These are phyloP conservation scores for Corymbia citriodora DNA, from an alignment of 441 rosid species.

Conservation along the genomic window DNA sequence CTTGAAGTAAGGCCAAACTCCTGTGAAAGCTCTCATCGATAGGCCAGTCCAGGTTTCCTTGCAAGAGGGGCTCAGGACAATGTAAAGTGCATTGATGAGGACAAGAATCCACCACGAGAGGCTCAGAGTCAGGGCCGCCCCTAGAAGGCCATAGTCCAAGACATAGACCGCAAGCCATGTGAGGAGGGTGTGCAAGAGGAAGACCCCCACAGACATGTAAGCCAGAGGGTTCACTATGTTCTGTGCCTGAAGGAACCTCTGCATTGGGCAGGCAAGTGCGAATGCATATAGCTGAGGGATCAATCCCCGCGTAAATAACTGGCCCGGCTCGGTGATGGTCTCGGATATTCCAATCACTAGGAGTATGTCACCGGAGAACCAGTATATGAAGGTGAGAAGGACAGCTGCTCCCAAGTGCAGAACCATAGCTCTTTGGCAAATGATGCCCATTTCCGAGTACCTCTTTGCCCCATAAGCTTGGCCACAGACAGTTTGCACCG, in stretches of 20 bases:
- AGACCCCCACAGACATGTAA: conserved; percentile 66
- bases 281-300: conserved; percentile 87
- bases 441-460: conserved; percentile 75
- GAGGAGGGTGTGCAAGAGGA: conserved; percentile 58
- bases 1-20: conserved; percentile 91
- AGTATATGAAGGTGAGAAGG: conserved; percentile 61
- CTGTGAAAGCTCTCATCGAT: conserved; percentile 52
- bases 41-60: conserved; percentile 84
- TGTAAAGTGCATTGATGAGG: conserved; percentile 40
- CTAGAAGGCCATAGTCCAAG: conserved; percentile 54
- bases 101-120: conserved; percentile 88
- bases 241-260: conserved; percentile 93
- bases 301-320: conserved; percentile 72
- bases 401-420: conserved; percentile 73
- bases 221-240: conserved; percentile 94
- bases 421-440: conserved; percentile 78
- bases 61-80: conserved; percentile 65
- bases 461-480: conserved; percentile 89
- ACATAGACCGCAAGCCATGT: conserved; percentile 56
- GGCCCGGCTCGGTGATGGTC: conserved; percentile 59
- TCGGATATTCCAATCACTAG: conserved; percentile 54
- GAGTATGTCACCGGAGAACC: conserved; percentile 65
- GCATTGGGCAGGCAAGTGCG: conserved; percentile 82
- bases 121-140: conserved; percentile 74
- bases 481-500: conserved; percentile 94